Conservation (phyloP, 257 asterid species). For the Nicotiana noctiflora region DNA sequence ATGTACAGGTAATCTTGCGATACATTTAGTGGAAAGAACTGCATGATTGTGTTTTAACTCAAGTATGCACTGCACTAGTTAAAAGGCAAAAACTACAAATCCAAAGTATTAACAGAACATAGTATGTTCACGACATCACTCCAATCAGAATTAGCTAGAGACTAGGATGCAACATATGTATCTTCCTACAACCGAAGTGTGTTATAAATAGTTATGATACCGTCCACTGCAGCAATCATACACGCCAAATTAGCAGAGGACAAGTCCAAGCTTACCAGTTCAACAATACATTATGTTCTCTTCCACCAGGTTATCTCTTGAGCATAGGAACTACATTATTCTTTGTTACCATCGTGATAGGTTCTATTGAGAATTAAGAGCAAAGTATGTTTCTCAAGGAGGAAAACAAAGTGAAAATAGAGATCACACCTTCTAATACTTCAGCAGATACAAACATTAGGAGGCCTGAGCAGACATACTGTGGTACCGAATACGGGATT, state of each 20-base stretch:
- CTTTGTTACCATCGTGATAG: not conserved
- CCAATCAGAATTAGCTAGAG: not conserved
- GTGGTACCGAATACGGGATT: slow-evolving; percentile 58
- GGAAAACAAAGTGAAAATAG: not conserved
- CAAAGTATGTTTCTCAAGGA: not conserved
- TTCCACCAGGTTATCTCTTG: not conserved
- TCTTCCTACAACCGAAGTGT: not conserved
- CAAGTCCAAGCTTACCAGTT: not conserved
- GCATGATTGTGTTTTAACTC: not conserved
- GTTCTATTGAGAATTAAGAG: not conserved
- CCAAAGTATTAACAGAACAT: not conserved
- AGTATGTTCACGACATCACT: not conserved
- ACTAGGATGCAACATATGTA: not conserved
- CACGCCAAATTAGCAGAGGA: not conserved
- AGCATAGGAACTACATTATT: not conserved
- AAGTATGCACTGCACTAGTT: not conserved
- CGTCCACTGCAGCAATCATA: not conserved
- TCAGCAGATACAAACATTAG: slow-evolving; percentile 73
- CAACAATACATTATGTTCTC: not conserved
- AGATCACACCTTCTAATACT: slow-evolving; percentile 64
- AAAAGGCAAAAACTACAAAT: not conserved
- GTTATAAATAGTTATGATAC: not conserved
- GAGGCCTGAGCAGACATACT: slow-evolving; percentile 58
- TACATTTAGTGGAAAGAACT: not conserved
- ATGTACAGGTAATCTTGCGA: not conserved